phyloP scores from a whole-genome alignment of 2,329 filamentous ascomycete genomes.

The Botryotinia globosa region DNA sequence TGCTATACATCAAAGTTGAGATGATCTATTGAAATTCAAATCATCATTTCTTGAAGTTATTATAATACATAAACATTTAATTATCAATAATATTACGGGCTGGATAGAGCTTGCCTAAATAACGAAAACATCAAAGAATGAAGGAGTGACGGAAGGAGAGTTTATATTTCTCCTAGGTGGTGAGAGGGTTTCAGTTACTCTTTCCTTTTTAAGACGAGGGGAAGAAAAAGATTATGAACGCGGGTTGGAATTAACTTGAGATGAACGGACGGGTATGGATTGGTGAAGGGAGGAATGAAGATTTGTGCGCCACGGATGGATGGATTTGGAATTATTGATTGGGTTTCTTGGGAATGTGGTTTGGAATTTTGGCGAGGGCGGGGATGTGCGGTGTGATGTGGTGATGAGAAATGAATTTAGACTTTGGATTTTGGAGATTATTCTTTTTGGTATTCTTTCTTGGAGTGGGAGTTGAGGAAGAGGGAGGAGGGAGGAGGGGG shows the following conservation, averaged over 20 bases:
- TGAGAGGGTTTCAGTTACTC: neutral
- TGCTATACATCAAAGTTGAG: neutral
- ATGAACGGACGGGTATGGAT: neutral
- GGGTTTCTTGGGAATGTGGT: neutral
- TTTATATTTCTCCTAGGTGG: neutral
- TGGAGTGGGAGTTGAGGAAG: too few species aligned
- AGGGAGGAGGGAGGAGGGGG: too few species aligned
- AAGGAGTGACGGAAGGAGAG: neutral
- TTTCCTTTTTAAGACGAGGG: neutral
- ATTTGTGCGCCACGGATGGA: neutral
- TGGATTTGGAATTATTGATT: neutral
- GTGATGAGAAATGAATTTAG: neutral
- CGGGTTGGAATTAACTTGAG: neutral
- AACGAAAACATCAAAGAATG: neutral
- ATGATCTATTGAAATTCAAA: neutral
- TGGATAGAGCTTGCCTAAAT: neutral
- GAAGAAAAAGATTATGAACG: neutral
- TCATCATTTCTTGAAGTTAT: neutral
- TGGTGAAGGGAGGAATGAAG: neutral
- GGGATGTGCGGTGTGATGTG: too few species aligned
- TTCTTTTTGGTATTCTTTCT: too few species aligned
- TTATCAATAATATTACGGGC: neutral
- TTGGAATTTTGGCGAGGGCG: too few species aligned
- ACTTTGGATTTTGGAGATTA: too few species aligned
- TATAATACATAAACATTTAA: neutral